Conservation (phyloP, 257 asterid species). For the Buddleja alternifolia region DNA sequence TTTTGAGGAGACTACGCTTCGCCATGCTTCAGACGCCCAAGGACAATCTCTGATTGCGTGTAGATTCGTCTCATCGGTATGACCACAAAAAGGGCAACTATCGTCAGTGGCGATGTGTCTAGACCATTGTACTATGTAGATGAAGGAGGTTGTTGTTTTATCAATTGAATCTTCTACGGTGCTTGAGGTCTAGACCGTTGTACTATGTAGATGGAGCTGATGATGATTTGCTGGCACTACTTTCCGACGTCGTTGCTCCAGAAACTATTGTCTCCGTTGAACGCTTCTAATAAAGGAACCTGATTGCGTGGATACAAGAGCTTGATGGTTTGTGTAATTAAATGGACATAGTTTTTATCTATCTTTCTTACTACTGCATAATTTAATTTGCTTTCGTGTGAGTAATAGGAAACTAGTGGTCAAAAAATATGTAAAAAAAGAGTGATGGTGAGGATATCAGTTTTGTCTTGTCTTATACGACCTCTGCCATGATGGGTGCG, state of each 20-base stretch:
- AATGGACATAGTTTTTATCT: not conserved
- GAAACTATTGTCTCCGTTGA: not conserved
- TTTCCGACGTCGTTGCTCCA: not conserved
- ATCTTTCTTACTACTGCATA: not conserved
- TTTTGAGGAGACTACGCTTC: no score
- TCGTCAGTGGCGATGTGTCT: no score
- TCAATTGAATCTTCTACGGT: not conserved
- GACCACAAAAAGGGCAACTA: no score
- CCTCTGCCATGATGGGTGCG: constrained; percentile 79
- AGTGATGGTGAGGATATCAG: not conserved
- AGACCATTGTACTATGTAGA: no score
- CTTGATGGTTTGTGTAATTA: not conserved
- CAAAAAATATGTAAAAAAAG: not conserved
- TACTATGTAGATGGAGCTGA: no score
- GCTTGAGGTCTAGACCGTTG: not conserved
- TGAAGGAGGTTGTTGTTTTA: not conserved
- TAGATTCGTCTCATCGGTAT: no score
- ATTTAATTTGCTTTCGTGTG: not conserved
- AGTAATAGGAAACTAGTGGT: not conserved
- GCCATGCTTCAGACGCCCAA: no score
- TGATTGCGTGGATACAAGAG: not conserved
- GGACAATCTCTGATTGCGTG: no score
- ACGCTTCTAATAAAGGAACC: not conserved
- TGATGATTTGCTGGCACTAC: not conserved
- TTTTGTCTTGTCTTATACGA: constrained; percentile 26